phyloP scores from a whole-genome alignment of 2,329 filamentous ascomycete genomes.

The Aspergillus sergii region DNA sequence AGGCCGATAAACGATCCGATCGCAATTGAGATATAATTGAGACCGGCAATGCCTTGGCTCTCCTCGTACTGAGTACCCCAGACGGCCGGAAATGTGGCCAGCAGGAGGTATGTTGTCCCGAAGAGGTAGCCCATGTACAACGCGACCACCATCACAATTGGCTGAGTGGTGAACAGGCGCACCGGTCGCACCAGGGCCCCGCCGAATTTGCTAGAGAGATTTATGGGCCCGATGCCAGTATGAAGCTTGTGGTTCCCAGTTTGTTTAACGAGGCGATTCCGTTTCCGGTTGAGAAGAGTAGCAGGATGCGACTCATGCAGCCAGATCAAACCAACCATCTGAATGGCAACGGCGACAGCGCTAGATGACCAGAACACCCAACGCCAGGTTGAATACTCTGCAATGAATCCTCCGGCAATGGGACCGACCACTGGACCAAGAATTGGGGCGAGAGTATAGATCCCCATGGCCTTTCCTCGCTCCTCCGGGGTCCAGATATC shows the following conservation, averaged over 20 bases:
- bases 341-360: constrained; percentile 62
- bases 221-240: constrained; percentile 29
- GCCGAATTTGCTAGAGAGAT: neutral
- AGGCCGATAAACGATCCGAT: constrained; percentile 62
- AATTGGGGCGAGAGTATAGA: constrained; percentile 65
- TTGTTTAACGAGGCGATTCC: constrained; percentile 47
- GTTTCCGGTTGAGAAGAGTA: constrained; percentile 60
- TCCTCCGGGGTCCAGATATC: constrained; percentile 65
- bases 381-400: constrained; percentile 57
- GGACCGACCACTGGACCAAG: constrained; percentile 68
- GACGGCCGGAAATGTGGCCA: constrained; percentile 54
- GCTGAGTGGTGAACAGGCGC: constrained; percentile 58
- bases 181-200: constrained; percentile 57
- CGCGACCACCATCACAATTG: constrained; percentile 60
- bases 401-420: constrained; percentile 66
- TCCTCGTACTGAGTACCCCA: constrained; percentile 60
- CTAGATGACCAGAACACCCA: constrained; percentile 72
- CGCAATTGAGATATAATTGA: constrained; percentile 66
- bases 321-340: constrained; percentile 62
- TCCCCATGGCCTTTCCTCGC: constrained; percentile 62
- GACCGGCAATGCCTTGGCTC: constrained; percentile 56
- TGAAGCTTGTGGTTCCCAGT: constrained; percentile 38
- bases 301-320: constrained; percentile 67
- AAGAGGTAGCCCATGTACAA: constrained; percentile 61
- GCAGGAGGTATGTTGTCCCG: constrained; percentile 43